Conservation (phyloP, 768 basidiomycete genomes). For the Suillus luteus region DNA sequence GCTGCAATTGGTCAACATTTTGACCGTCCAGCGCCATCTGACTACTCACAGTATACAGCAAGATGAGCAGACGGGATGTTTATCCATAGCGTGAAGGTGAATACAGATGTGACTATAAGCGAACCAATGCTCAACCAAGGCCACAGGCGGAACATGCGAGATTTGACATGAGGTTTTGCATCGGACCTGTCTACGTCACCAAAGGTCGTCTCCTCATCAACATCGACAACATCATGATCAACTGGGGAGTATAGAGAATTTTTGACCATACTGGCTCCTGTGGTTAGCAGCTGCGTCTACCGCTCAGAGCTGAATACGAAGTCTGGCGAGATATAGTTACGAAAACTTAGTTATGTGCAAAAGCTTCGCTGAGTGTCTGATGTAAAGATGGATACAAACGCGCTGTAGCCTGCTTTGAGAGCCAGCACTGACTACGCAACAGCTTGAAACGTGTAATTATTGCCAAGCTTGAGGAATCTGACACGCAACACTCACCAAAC, state of each 20-base stretch:
- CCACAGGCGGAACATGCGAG: not conserved
- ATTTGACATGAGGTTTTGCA: not conserved
- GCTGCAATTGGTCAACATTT: slow-evolving; percentile 3
- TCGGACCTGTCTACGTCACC: not conserved
- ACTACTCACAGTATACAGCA: slow-evolving; percentile 1
- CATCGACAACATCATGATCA: not conserved
- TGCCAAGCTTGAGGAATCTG: not conserved
- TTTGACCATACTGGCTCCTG: not conserved
- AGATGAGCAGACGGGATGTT: not conserved
- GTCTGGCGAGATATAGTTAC: not conserved
- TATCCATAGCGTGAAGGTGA: slow-evolving; percentile 16
- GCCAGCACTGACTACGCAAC: not conserved
- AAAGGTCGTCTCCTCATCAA: not conserved
- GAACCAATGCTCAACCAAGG: slow-evolving; percentile 12
- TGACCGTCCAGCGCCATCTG: not conserved
- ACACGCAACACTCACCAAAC: not conserved
- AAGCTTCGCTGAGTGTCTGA: not conserved
- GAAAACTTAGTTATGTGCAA: not conserved
- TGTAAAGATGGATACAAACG: not conserved
- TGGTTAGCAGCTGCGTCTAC: not conserved
- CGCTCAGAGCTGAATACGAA: not conserved
- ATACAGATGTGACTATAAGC: not conserved
- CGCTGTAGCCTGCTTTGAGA: not conserved
- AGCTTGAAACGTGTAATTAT: not conserved
- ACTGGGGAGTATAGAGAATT: not conserved